Percentiles rank a stretch among this genome's conserved stretches.
These are phyloP conservation scores for Ceratobasidium papillatum DNA, from an alignment of 1,284 basidiomycete species.

Conservation along the genomic window DNA sequence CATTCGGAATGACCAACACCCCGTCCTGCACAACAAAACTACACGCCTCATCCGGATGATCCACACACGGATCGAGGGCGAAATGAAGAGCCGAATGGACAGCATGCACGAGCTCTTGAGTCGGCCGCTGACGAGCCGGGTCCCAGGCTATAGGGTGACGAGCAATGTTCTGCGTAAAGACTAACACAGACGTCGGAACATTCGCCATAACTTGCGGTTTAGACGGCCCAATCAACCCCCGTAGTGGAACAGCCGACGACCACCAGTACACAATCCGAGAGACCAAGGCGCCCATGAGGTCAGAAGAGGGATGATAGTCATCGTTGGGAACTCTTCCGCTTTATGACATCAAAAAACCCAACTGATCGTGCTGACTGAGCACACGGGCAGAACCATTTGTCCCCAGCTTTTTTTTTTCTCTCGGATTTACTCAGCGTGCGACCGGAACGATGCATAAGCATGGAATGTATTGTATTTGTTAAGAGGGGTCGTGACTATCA, in stretches of 20 bases:
- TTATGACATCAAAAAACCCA: slow-evolving; percentile 7
- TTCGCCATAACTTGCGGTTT: not conserved
- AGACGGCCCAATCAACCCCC: not conserved
- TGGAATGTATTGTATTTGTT: slow-evolving; percentile 3
- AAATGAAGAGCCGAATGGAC: slow-evolving; percentile 44
- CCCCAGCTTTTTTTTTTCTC: not conserved
- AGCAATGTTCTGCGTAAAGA: slow-evolving; percentile 45
- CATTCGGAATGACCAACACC: slow-evolving; percentile 22
- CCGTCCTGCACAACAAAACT: slow-evolving; percentile 40
- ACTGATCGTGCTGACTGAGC: slow-evolving; percentile 26
- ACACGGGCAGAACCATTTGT: not conserved
- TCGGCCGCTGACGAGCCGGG: slow-evolving; percentile 40
- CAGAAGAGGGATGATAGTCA: not conserved
- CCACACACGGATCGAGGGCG: slow-evolving; percentile 45
- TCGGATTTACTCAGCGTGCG: too few relatives aligned
- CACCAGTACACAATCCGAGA: slow-evolving; percentile 19
- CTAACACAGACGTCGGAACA: slow-evolving; percentile 39
- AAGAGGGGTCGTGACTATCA: slow-evolving; percentile 9
- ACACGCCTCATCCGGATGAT: slow-evolving; percentile 41
- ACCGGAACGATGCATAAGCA: not conserved
- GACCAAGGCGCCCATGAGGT: slow-evolving; percentile 34
- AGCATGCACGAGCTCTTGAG: slow-evolving; percentile 44
- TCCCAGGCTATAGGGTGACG: slow-evolving; percentile 46
- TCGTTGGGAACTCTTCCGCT: not conserved
- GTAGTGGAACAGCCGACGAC: not conserved